A percentile compares a stretch with the other conserved stretches of the same genome.
Evolutionary conservation across 2,329 filamentous ascomycete genomes (phyloP).

Genomic region (Moelleriella libera): DNA sequence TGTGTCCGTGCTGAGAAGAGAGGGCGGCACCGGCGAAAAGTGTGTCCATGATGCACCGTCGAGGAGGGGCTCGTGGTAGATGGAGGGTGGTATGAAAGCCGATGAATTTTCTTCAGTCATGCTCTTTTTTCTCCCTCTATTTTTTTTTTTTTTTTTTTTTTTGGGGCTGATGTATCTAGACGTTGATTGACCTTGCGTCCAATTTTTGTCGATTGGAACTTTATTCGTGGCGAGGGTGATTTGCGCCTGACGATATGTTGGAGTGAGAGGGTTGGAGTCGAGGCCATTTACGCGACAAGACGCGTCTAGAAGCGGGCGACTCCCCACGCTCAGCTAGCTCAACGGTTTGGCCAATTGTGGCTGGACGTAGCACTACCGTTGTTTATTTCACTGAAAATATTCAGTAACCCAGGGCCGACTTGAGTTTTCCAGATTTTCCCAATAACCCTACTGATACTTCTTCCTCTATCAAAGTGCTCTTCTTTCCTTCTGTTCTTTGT

Average conservation of each 20-base stretch:
- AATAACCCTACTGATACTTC: too few species aligned
- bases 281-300: conserved; percentile 3
- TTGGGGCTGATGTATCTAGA: neutral
- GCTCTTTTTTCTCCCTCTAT: conserved; percentile 7
- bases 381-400: too few species aligned
- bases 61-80: conserved; percentile 42
- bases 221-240: neutral
- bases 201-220: neutral
- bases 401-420: too few species aligned
- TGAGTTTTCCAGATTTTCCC: too few species aligned
- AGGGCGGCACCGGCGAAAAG: conserved; percentile 52
- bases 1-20: conserved; percentile 31
- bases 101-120: conserved; percentile 4
- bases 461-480: too few species aligned
- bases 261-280: conserved; percentile 1
- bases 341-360: neutral
- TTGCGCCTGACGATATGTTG: neutral
- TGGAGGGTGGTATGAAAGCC: conserved; percentile 54
- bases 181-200: too few species aligned
- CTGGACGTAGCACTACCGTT: too few species aligned
- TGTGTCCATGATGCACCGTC: conserved; percentile 56
- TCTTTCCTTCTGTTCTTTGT: too few species aligned
- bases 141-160: conserved; percentile 7
- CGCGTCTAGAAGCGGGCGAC: conserved; percentile 3
- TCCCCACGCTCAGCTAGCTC: neutral